These are phyloP conservation scores for Sporothrix curviconia DNA, from an alignment of 2,329 filamentous ascomycete species.

Conservation along the genomic window DNA sequence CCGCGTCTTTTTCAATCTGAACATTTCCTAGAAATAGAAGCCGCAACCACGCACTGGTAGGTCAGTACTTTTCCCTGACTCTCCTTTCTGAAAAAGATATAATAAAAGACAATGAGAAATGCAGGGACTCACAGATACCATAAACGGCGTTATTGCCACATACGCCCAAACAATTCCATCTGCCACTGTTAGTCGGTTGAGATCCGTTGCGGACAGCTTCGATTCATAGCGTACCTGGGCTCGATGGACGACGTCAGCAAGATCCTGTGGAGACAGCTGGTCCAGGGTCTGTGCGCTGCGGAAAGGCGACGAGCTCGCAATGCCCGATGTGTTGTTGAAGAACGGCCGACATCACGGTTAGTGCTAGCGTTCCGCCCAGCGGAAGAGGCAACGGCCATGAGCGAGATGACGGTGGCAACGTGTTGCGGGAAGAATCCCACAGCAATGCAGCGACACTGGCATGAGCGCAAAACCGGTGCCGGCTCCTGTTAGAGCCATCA, in stretches of 20 bases:
- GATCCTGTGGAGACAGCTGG: constrained; percentile 28
- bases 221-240: constrained; percentile 29
- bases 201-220: too few species aligned
- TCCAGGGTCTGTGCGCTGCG: constrained; percentile 32
- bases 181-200: background rate
- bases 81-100: too few species aligned
- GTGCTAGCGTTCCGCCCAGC: constrained; percentile 57
- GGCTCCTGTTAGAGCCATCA: constrained; percentile 58
- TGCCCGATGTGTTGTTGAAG: constrained; percentile 52
- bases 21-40: constrained; percentile 30
- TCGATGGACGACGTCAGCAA: constrained; percentile 33
- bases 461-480: constrained; percentile 61
- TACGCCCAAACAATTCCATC: constrained; percentile 58
- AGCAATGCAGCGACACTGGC: constrained; percentile 53
- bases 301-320: constrained; percentile 22
- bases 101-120: too few species aligned
- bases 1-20: constrained; percentile 23
- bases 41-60: constrained; percentile 23
- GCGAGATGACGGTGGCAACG: constrained; percentile 52
- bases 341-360: constrained; percentile 62
- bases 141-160: constrained; percentile 53
- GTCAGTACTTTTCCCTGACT: background rate
- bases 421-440: constrained; percentile 54
- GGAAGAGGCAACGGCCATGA: constrained; percentile 54
- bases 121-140: constrained; percentile 31